These are phyloP conservation scores for Mariannaea sp. DNA, from an alignment of 2,329 filamentous ascomycete genomes.

Conservation along the genomic window DNA sequence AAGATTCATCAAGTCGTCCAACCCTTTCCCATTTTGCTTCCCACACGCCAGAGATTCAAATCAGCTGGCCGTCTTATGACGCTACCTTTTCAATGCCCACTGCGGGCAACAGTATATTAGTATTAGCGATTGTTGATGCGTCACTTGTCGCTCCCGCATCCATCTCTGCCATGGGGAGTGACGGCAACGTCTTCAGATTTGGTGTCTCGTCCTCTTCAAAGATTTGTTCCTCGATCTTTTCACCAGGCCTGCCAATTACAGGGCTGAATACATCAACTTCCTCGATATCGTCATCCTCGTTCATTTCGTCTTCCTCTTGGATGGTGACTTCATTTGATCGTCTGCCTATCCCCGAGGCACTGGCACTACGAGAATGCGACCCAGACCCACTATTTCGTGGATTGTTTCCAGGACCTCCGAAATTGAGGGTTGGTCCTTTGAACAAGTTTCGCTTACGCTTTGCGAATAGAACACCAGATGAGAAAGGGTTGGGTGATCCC, in stretches of 20 bases:
- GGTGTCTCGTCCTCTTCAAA: conserved; percentile 48
- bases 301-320: conserved; percentile 64
- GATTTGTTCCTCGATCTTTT: conserved; percentile 53
- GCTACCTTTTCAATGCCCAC: conserved; percentile 21
- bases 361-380: conserved; percentile 62
- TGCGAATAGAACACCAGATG: conserved; percentile 73
- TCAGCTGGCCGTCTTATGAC: background rate
- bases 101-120: conserved; percentile 10
- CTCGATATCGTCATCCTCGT: conserved; percentile 53
- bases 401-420: conserved; percentile 48
- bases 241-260: conserved; percentile 50
- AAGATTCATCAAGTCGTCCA: conserved; percentile 35
- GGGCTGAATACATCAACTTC: conserved; percentile 65
- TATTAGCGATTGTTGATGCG: conserved; percentile 8
- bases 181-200: conserved; percentile 20
- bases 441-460: conserved; percentile 81
- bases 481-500: conserved; percentile 63
- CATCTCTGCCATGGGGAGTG: conserved; percentile 26
- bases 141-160: conserved; percentile 5
- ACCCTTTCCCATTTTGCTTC: conserved; percentile 10
- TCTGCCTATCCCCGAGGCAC: conserved; percentile 66
- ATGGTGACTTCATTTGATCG: conserved; percentile 77
- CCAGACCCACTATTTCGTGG: conserved; percentile 44
- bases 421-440: conserved; percentile 74
- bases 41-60: background rate